Base-by-base conservation (phyloP, 306 rosid species). In the Vigna reflexopilosa region DNA sequence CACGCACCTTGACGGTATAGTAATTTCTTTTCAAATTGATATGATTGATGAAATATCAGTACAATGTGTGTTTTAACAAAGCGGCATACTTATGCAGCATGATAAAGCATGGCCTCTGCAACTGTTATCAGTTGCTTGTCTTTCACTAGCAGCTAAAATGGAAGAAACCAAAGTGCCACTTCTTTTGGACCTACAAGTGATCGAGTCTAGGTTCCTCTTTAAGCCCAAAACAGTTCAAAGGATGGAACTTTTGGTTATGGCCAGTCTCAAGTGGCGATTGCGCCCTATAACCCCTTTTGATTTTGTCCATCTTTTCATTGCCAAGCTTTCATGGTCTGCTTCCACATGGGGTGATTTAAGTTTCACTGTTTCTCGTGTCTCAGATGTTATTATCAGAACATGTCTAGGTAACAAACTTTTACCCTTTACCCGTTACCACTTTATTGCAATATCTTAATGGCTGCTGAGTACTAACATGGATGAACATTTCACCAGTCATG, bases 91-190 rank as follows among this genome's bases (percentile, higher is more conserved):
- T 72, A 42, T 86, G 87, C 70, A 86, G 89, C 47, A 78, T 75
- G 86, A 79, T 16, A 72, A 71, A 79, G 69, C 72, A 10, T 87
- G 90, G 90, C 59, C 86, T 40, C 7, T 70, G 77, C 84, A 84
- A 78, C 67, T 87, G n/a, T 57, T 84, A 11, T 80, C 90, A 38
- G 88, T 87, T 4, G 84, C 88, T 75, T 87, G 90, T 71, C 44
- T 87, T 13, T 42, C 90, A 11, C 24, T 87, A 17, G 90, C 90
- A 36, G 90, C 88, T 36, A 87, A 87, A 87, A 75, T 87, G 84
- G 90, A 87, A 58, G 90, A 87, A 79, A 78, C 77, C 17, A 78
- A 72, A 1, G 86, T 84, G 65, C 90, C 88, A 15, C 80, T 75
- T 75, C 77, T 84, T 47, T 14, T 81, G 42, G 88, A 87, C 67